These are phyloP conservation scores for Cryptococcus jaspeensis DNA, from an alignment of 1,284 basidiomycete species.

Conservation along the genomic window DNA sequence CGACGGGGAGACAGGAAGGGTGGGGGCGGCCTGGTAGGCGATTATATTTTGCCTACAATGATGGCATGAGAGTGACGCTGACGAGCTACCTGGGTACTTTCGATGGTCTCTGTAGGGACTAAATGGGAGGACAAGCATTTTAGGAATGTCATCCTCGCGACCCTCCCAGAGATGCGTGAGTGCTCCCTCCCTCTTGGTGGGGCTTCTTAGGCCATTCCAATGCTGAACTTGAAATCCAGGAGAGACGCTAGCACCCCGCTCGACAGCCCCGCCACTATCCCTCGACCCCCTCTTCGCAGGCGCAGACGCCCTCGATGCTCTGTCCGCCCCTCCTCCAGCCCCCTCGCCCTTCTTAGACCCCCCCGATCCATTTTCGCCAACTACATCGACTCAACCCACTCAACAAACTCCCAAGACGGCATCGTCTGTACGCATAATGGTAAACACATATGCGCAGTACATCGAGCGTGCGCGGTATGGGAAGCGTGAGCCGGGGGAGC, in stretches of 20 bases:
- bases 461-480: slow-evolving; percentile 72
- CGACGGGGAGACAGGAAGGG: slow-evolving; percentile 67
- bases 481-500: slow-evolving; percentile 63
- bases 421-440: slow-evolving; percentile 51
- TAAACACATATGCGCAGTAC: slow-evolving; percentile 73
- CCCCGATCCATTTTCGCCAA: slow-evolving; percentile 57
- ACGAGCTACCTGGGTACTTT: too few relatives aligned
- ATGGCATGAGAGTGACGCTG: too few relatives aligned
- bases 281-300: slow-evolving; percentile 60
- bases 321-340: slow-evolving; percentile 58
- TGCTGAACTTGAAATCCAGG: slow-evolving; percentile 4
- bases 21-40: slow-evolving; percentile 72
- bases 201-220: not conserved
- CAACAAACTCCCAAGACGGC: too few relatives aligned
- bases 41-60: not conserved
- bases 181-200: slow-evolving; percentile 38
- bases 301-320: slow-evolving; percentile 54
- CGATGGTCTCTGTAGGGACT: slow-evolving; percentile 27
- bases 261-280: slow-evolving; percentile 60
- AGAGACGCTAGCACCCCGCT: slow-evolving; percentile 10
- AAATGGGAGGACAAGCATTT: slow-evolving; percentile 47
- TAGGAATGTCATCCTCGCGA: slow-evolving; percentile 38
- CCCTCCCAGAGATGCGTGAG: slow-evolving; percentile 38
- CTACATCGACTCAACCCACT: not conserved
- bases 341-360: slow-evolving; percentile 56